Conservation (phyloP, 805 yeast species). For the Nadsonia fulvescens region DNA sequence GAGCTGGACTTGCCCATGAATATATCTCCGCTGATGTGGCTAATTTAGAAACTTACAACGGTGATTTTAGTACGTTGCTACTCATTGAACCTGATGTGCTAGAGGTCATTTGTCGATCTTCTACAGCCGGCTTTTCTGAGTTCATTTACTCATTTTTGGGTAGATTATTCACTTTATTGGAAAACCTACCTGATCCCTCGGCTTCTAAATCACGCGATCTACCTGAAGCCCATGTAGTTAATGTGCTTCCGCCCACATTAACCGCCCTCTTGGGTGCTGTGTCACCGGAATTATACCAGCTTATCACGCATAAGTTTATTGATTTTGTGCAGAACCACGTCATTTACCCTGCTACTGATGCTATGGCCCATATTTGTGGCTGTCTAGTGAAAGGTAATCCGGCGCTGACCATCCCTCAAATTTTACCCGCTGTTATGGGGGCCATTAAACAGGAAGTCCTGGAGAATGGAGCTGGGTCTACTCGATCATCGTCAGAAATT, state of each 20-base stretch:
- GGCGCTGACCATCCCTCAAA: slow-evolving; percentile 23
- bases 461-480: slow-evolving; percentile 66
- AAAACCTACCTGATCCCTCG: slow-evolving; percentile 45
- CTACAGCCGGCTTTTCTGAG: slow-evolving; percentile 52
- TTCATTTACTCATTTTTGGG: slow-evolving; percentile 39
- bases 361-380: slow-evolving; percentile 57
- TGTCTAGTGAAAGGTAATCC: slow-evolving; percentile 53
- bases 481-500: slow-evolving; percentile 45
- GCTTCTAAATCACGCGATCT: slow-evolving; percentile 22
- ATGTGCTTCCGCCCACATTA: slow-evolving; percentile 20
- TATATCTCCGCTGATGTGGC: too few species aligned
- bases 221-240: slow-evolving; percentile 31
- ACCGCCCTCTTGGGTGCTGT: slow-evolving; percentile 19
- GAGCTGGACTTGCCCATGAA: slow-evolving; percentile 6
- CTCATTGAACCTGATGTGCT: slow-evolving; percentile 27
- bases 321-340: slow-evolving; percentile 44
- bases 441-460: slow-evolving; percentile 47
- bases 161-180: slow-evolving; percentile 45
- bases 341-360: slow-evolving; percentile 37
- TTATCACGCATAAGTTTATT: slow-evolving; percentile 14
- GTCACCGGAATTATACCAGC: slow-evolving; percentile 15
- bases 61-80: slow-evolving; percentile 7
- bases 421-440: slow-evolving; percentile 28
- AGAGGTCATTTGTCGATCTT: slow-evolving; percentile 43
- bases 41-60: slow-evolving; percentile 6